Percentiles rank a stretch among this genome's conserved stretches.
Evolutionary conservation across 495 filamentous ascomycete genomes (phyloP).

Genomic region (Trichoderma virens): DNA sequence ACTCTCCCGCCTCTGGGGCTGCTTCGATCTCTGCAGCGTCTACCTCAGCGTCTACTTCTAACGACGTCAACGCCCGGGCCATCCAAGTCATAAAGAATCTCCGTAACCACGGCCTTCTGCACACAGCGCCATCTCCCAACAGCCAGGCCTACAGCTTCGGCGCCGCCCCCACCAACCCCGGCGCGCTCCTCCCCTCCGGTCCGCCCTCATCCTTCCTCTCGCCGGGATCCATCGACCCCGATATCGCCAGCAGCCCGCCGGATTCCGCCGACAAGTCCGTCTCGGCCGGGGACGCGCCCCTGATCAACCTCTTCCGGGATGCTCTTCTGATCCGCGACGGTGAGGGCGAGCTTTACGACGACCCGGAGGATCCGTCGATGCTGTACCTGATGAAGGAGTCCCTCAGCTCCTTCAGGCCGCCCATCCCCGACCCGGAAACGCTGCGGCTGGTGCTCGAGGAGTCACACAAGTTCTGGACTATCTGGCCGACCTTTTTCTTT

Average conservation of each 20-base stretch:
- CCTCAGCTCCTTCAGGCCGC: neutral
- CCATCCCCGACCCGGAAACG: neutral
- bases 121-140: neutral
- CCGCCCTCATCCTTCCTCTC: neutral
- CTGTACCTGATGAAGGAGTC: neutral
- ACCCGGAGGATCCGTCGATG: neutral
- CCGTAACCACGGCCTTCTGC: neutral
- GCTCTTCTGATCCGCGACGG: neutral
- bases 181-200: neutral
- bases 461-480: neutral
- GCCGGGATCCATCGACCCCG: neutral
- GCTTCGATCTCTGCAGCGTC: neutral
- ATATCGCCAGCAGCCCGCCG: neutral
- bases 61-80: neutral
- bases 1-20: neutral
- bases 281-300: neutral
- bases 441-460: neutral
- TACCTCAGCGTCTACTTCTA: neutral
- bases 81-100: neutral
- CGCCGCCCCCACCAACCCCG: neutral
- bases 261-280: neutral
- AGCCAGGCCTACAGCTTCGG: neutral
- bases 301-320: neutral
- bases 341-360: conserved; percentile 4
- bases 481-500: neutral